Conservation (phyloP, 345 rosid species). For the Laguncularia racemosa region DNA sequence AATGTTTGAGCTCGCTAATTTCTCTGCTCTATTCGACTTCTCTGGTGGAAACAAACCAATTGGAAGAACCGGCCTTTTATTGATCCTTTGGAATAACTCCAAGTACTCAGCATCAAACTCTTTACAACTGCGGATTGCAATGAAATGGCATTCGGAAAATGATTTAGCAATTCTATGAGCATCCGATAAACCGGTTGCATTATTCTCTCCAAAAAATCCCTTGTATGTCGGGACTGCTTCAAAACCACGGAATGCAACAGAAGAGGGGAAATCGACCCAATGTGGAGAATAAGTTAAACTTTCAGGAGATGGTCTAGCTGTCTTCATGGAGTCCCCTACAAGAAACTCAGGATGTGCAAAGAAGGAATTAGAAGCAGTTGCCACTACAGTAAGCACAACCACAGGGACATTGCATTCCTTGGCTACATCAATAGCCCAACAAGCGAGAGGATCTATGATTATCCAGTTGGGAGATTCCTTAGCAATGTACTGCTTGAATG, state of each 20-base stretch:
- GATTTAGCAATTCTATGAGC: slow-evolving; percentile 3
- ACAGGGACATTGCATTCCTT: slow-evolving; percentile 13
- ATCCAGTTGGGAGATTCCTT: slow-evolving; percentile 18
- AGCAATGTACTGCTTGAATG: slow-evolving; percentile 12
- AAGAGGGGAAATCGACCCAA: neutral
- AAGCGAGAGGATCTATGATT: slow-evolving; percentile 11
- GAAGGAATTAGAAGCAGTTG: slow-evolving; percentile 2
- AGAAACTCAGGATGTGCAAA: slow-evolving; percentile 3
- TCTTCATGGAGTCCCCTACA: slow-evolving; percentile 3
- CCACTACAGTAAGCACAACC: slow-evolving; percentile 7
- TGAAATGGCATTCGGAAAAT: neutral
- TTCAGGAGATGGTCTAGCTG: slow-evolving; percentile 1
- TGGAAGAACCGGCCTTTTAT: slow-evolving; percentile 13
- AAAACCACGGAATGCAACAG: neutral
- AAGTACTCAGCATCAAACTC: slow-evolving; percentile 20
- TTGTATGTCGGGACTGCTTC: slow-evolving; percentile 5
- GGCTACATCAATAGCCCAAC: slow-evolving; percentile 19
- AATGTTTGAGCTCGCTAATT: neutral
- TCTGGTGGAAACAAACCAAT: slow-evolving; percentile 16
- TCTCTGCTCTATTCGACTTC: neutral
- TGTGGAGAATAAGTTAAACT: slow-evolving; percentile 12
- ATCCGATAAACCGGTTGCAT: slow-evolving; percentile 13
- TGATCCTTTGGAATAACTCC: neutral
- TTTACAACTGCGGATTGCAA: slow-evolving; percentile 17
- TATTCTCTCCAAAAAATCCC: neutral